Evolutionary conservation across 306 rosid genomes (phyloP).

Genomic region (Corylus avellana): DNA sequence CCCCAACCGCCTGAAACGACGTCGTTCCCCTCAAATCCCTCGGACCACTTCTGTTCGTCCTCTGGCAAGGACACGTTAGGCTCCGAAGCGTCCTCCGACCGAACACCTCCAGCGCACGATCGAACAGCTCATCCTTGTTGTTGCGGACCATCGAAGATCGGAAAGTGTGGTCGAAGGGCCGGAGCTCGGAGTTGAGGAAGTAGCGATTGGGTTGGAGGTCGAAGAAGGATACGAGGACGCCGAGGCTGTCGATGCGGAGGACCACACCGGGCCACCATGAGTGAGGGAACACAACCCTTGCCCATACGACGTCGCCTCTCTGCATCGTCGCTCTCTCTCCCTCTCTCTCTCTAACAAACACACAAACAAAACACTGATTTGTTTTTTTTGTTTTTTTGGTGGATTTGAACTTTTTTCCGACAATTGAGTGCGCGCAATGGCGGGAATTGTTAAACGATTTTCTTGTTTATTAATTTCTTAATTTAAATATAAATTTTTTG

Average conservation of each 20-base stretch:
- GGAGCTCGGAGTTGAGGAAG: constrained; percentile 22
- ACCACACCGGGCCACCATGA: constrained; percentile 36
- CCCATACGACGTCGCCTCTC: constrained; percentile 45
- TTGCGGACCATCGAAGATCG: neutral
- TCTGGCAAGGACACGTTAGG: constrained; percentile 27
- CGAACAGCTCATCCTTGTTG: neutral
- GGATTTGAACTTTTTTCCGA: too few species aligned
- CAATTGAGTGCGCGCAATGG: too few species aligned
- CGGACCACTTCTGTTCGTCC: neutral
- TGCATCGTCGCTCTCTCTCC: neutral
- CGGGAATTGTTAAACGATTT: too few species aligned
- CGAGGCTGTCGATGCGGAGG: constrained; percentile 14
- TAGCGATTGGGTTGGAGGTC: neutral
- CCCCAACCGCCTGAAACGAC: constrained; percentile 11
- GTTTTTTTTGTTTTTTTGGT: too few species aligned
- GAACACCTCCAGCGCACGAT: constrained; percentile 30
- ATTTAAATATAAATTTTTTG: too few species aligned
- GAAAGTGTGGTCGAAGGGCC: constrained; percentile 33
- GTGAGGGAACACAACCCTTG: constrained; percentile 16
- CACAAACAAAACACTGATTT: too few species aligned
- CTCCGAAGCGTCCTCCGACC: constrained; percentile 26
- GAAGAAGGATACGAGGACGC: constrained; percentile 36
- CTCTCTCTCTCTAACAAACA: too few species aligned
- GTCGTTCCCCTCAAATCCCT: neutral
- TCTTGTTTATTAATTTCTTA: too few species aligned